Evolutionary conservation across 305 asterid species (phyloP).

Genomic region (Nicotiana rustica): DNA sequence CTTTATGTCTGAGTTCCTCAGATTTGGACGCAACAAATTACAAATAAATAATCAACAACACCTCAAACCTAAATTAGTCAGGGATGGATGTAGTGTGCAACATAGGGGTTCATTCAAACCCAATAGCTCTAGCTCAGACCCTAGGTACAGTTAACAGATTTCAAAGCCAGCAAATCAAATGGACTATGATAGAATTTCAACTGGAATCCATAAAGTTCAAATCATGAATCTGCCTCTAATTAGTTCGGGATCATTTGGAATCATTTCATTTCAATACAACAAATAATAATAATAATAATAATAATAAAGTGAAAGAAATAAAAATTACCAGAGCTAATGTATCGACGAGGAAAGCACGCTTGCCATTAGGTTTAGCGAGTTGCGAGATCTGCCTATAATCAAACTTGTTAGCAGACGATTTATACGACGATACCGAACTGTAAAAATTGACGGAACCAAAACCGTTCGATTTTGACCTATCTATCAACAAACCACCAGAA

Average conservation of each 20-base stretch:
- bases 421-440: conserved; percentile 41
- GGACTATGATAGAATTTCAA: no score
- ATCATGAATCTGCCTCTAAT: background rate
- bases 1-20: background rate
- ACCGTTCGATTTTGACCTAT: background rate
- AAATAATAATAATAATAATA: background rate
- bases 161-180: no score
- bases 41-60: background rate
- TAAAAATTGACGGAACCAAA: conserved; percentile 38
- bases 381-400: conserved; percentile 59
- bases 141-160: no score
- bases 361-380: conserved; percentile 53
- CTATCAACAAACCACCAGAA: conserved; percentile 15
- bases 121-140: no score
- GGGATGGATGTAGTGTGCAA: no score
- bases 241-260: background rate
- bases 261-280: background rate
- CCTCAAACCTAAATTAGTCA: background rate
- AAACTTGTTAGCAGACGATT: conserved; percentile 38
- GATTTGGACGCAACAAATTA: background rate
- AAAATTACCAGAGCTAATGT: conserved; percentile 59
- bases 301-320: background rate
- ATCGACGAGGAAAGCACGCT: conserved; percentile 59
- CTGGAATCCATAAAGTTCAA: no score
- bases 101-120: no score